These are phyloP conservation scores for Aspergillus ochraceoroseus DNA, from an alignment of 2,329 filamentous ascomycete genomes.

Conservation along the genomic window DNA sequence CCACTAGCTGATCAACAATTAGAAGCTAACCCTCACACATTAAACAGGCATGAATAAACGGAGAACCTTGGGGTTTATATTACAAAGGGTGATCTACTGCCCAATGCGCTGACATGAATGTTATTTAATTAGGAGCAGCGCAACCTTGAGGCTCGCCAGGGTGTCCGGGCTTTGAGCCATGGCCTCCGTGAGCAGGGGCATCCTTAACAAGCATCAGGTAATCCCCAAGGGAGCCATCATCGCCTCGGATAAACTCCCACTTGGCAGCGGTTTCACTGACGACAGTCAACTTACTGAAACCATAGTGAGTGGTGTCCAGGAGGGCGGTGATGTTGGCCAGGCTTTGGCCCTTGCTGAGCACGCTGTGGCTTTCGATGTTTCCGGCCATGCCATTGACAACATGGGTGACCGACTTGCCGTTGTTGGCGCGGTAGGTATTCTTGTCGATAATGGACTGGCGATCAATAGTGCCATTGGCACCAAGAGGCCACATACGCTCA, in stretches of 20 bases:
- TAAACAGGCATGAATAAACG: too few species aligned
- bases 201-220: constrained; percentile 36
- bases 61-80: too few species aligned
- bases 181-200: too few species aligned
- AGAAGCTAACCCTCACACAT: too few species aligned
- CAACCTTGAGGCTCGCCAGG: too few species aligned
- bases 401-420: constrained; percentile 48
- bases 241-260: constrained; percentile 48
- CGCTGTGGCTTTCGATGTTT: constrained; percentile 50
- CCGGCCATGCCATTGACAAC: constrained; percentile 53
- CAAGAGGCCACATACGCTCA: constrained; percentile 42
- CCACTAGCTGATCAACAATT: too few species aligned
- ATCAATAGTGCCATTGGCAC: constrained; percentile 42
- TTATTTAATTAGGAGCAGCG: too few species aligned
- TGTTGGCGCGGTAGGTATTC: constrained; percentile 48
- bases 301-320: constrained; percentile 46
- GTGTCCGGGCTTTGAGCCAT: too few species aligned
- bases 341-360: constrained; percentile 32
- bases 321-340: constrained; percentile 44
- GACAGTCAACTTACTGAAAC: constrained; percentile 48
- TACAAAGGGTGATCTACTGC: too few species aligned
- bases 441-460: constrained; percentile 43
- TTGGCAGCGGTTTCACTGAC: constrained; percentile 40
- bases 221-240: constrained; percentile 38
- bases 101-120: too few species aligned